phyloP scores from a whole-genome alignment of 306 rosid species.

The Clitoria ternatea region DNA sequence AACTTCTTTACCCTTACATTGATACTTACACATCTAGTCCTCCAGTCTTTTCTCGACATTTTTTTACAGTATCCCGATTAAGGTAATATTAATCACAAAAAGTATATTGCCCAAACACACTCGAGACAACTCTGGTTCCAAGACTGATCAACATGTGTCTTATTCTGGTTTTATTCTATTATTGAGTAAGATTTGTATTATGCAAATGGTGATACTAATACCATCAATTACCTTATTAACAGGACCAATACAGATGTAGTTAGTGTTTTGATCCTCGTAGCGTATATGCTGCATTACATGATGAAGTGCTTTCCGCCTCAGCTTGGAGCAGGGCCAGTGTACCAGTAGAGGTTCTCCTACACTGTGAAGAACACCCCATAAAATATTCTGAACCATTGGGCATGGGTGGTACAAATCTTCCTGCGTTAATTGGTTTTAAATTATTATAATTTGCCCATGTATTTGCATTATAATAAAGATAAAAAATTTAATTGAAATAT shows the following conservation, averaged over 20 bases:
- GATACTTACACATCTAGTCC: no score
- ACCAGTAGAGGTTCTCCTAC: slow-evolving; percentile 55
- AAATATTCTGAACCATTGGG: slow-evolving; percentile 41
- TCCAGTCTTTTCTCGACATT: no score
- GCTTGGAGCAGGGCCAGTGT: slow-evolving; percentile 60
- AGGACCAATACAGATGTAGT: slow-evolving; percentile 67
- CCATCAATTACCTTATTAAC: slow-evolving; percentile 46
- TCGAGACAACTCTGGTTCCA: no score
- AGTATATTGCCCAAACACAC: no score
- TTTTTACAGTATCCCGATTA: no score
- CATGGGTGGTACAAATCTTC: slow-evolving; percentile 58
- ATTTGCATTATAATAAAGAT: neutral
- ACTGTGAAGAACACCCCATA: slow-evolving; percentile 54
- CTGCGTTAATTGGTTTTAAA: slow-evolving; percentile 26
- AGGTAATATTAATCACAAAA: no score
- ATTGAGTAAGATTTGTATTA: no score
- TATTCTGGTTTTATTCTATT: no score
- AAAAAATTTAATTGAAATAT: no score
- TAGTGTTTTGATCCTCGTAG: slow-evolving; percentile 60
- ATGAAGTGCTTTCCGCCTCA: slow-evolving; percentile 53
- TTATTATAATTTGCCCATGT: neutral
- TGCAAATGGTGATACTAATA: neutral
- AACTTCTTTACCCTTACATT: no score
- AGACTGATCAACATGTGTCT: no score
- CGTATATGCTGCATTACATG: slow-evolving; percentile 62